Conservation (phyloP, 179 eudicot genomes). For the Spinacia oleracea region DNA sequence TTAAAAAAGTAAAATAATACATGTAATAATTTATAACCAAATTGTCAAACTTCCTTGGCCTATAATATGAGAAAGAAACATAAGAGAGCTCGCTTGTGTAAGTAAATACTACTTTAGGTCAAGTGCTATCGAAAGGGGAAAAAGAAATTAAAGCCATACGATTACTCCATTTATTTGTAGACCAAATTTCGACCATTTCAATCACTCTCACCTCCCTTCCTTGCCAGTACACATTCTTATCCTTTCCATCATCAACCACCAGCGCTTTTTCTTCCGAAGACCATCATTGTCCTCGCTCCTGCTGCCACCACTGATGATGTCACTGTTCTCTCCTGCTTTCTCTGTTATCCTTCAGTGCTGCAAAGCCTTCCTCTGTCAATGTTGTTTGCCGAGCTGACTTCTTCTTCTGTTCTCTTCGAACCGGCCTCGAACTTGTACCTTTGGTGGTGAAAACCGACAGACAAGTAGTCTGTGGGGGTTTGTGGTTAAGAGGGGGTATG, state of each 20-base stretch:
- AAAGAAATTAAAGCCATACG: not conserved
- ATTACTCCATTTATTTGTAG: not conserved
- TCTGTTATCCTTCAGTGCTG: not conserved
- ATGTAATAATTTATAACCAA: too few relatives aligned
- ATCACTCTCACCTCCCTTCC: not conserved
- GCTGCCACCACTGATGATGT: not conserved
- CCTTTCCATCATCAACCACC: not conserved
- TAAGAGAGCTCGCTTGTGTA: not conserved
- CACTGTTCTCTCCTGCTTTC: not conserved
- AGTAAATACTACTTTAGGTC: too few relatives aligned
- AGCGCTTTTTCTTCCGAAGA: not conserved
- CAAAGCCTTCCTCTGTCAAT: not conserved
- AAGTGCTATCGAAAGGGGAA: not conserved
- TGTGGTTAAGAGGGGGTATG: not conserved
- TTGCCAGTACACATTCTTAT: not conserved
- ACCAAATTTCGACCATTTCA: not conserved
- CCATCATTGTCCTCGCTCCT: not conserved
- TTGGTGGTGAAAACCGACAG: not conserved
- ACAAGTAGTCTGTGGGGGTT: not conserved
- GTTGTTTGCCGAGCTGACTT: not conserved
- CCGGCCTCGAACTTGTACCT: not conserved
- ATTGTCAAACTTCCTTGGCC: not conserved
- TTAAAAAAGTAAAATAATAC: too few relatives aligned
- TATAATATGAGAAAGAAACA: too few relatives aligned
- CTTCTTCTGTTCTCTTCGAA: not conserved